These are phyloP conservation scores for Malassezia sympodialis DNA, from an alignment of 1,284 basidiomycete genomes.

Conservation along the genomic window DNA sequence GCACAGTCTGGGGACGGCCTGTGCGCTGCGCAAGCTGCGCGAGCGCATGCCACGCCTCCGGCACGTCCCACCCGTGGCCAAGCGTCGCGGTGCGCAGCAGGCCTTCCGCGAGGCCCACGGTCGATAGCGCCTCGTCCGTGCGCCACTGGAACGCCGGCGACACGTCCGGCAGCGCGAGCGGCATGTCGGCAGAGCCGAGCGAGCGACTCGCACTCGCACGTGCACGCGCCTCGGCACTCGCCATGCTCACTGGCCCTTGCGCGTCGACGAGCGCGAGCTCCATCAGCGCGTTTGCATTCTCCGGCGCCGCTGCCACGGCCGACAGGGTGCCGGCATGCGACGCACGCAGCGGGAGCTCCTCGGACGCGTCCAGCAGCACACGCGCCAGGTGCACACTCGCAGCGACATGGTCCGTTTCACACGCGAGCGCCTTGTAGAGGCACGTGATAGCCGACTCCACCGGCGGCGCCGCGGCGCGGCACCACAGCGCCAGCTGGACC, in stretches of 20 bases:
- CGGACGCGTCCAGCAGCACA: slow-evolving; percentile 24
- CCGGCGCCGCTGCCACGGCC: slow-evolving; percentile 6
- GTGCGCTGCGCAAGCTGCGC: slow-evolving; percentile 28
- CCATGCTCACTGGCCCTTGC: background rate
- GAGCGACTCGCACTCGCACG: background rate
- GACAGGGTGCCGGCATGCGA: slow-evolving; percentile 16
- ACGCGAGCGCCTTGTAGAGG: slow-evolving; percentile 45
- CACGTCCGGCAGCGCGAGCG: background rate
- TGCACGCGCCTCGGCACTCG: slow-evolving; percentile 4
- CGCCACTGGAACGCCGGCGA: slow-evolving; percentile 14
- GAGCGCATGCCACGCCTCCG: slow-evolving; percentile 44
- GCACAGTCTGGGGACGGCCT: slow-evolving; percentile 5
- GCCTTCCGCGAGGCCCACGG: slow-evolving; percentile 38
- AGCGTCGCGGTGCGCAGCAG: slow-evolving; percentile 33
- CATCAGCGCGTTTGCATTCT: slow-evolving; percentile 3
- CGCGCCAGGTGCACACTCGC: slow-evolving; percentile 41
- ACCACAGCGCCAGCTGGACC: slow-evolving; percentile 59
- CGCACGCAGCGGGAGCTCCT: slow-evolving; percentile 2
- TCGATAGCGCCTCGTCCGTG: slow-evolving; percentile 24
- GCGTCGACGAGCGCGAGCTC: slow-evolving; percentile 2
- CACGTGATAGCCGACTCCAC: slow-evolving; percentile 32
- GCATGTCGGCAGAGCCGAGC: background rate
- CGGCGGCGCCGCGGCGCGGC: slow-evolving; percentile 19
- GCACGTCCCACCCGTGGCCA: slow-evolving; percentile 29
- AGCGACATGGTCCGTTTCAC: slow-evolving; percentile 28